Conservation (phyloP, 345 rosid genomes). For the Salix brachista region DNA sequence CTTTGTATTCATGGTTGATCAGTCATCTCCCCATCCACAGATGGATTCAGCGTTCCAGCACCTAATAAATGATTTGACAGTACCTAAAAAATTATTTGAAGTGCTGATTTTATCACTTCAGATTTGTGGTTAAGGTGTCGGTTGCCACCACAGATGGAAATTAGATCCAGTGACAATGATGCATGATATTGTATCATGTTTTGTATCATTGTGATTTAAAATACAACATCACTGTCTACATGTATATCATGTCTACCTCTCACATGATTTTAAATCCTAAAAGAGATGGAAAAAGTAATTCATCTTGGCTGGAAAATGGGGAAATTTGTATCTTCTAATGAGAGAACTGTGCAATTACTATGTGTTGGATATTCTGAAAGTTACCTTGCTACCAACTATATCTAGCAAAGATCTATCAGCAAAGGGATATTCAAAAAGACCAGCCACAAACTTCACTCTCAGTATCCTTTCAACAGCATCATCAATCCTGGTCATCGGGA, state of each 20-base stretch:
- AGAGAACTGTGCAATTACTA: neutral
- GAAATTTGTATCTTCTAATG: constrained; percentile 1
- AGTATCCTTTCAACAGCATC: constrained; percentile 85
- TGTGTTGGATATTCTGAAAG: neutral
- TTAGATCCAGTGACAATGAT: neutral
- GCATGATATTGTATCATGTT: too few species aligned
- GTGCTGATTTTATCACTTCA: neutral
- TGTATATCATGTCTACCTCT: neutral
- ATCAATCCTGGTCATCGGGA: constrained; percentile 57
- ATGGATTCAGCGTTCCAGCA: neutral
- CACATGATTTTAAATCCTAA: neutral
- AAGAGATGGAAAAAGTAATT: neutral
- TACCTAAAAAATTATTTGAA: neutral
- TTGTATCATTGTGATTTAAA: too few species aligned
- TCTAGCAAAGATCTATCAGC: constrained; percentile 62
- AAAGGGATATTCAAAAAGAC: constrained; percentile 75
- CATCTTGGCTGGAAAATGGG: neutral
- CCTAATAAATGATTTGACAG: too few species aligned
- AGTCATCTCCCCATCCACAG: neutral
- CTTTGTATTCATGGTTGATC: neutral
- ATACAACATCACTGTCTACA: neutral
- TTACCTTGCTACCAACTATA: constrained; percentile 78
- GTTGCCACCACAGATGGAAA: neutral
- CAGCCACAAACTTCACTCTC: constrained; percentile 78
- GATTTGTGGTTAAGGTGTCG: neutral